Evolutionary conservation across 1,139 yeast species (phyloP), one percentile per base, ranked within the genome.

Genomic region (Ogataea hybrid): DNA sequence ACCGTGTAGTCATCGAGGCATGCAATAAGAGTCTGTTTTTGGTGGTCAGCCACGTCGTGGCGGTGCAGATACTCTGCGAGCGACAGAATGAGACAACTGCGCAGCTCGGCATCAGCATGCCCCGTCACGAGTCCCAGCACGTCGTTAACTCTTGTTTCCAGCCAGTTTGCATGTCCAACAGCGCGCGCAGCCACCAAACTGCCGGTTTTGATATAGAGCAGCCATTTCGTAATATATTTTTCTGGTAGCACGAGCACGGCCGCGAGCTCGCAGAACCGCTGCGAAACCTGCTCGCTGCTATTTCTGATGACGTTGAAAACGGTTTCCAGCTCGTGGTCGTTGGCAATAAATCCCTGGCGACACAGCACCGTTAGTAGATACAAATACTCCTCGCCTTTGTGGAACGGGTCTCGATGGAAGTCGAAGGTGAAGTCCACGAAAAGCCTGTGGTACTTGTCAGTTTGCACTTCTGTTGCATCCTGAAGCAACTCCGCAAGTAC

Each of bases 1-100:
- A 72, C 64, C 0, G 89, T 79, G 53, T 83, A 82, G 51, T 84
- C 90, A 50, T 80, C 79, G 31, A 83, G 60, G 32, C 35, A 39
- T 3, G 2, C 18, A 7, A 44, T 25, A 5, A 50, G 28, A 2
- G 12, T 18, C 7, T 18, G 11, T 25, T 42, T 25, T 4, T 42
- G 35, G n/a, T 25, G 15, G 2, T 30, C 32, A 8, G 46, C 21
- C 14, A 40, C 35, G 5, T 28, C 17, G n/a, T 35, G 25, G 4
- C 25, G 34, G 8, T 23, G 25, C 11, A 51, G 17, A 32, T 49
- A 51, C 5, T 41, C 25, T 3, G 59, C 47, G 7, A 55, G 12
- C 4, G 60, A 56, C 7, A 48, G 48, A n/a, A 66, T 42, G n/a
- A 68, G 37, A 5, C 40, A 42, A 8, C 49, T 29, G 12, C 66